A percentile compares a stretch with the other conserved stretches of the same genome.
These are phyloP conservation scores for Ministeria vibrans DNA, from an alignment of 78 protist species.

Conservation along the genomic window DNA sequence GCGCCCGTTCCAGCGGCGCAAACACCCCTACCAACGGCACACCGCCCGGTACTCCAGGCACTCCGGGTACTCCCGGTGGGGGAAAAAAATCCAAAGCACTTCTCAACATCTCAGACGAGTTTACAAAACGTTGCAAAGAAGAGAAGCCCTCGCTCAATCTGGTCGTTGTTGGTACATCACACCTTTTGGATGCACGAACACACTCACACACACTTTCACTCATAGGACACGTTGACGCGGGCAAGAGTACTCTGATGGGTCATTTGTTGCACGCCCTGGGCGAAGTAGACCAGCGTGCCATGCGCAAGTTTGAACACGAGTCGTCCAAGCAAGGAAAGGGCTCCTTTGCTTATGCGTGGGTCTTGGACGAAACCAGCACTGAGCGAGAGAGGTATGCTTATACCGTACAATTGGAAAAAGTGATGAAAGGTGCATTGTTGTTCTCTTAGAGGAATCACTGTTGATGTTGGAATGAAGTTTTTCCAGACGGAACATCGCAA, in stretches of 20 bases:
- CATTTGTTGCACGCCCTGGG: slow-evolving; percentile 73
- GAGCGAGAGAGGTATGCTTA: slow-evolving; percentile 32
- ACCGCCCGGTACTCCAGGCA: too few relatives aligned
- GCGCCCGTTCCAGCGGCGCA: too few relatives aligned
- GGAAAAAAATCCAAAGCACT: too few relatives aligned
- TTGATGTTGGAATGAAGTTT: slow-evolving; percentile 73
- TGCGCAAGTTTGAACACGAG: slow-evolving; percentile 80
- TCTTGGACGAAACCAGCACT: slow-evolving; percentile 78
- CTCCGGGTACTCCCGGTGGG: too few relatives aligned
- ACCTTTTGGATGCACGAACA: too few relatives aligned
- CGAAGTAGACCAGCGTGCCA: slow-evolving; percentile 39
- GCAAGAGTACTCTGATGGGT: slow-evolving; percentile 87
- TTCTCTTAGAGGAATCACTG: slow-evolving; percentile 82
- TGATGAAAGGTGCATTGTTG: too few relatives aligned
- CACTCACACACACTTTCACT: too few relatives aligned
- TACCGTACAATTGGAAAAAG: background rate
- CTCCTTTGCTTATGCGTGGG: slow-evolving; percentile 96
- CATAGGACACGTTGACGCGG: slow-evolving; percentile 90
- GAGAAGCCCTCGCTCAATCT: too few relatives aligned
- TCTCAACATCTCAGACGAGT: too few relatives aligned
- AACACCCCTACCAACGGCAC: too few relatives aligned
- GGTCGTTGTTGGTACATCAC: too few relatives aligned
- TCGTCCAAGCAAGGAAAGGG: slow-evolving; percentile 76
- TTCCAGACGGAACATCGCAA: slow-evolving; percentile 52
- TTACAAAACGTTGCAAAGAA: too few relatives aligned